Percentiles rank a stretch among this genome's conserved stretches.
These are phyloP conservation scores for Trapa incisa DNA, from an alignment of 345 rosid genomes.

Conservation along the genomic window DNA sequence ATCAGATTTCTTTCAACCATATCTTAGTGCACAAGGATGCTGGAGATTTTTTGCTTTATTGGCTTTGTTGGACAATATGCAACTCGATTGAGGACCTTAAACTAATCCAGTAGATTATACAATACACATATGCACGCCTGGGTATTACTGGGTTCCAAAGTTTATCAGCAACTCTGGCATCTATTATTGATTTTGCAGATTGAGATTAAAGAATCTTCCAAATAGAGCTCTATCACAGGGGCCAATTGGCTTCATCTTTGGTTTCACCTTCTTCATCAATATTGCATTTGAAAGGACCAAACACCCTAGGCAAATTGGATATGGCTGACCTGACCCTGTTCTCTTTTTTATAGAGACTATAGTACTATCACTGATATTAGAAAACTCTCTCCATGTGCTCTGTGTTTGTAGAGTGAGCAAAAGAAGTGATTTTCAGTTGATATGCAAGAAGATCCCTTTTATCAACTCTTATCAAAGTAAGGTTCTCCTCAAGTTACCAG, in stretches of 20 bases:
- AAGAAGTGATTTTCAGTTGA: not conserved
- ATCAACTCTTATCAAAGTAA: not conserved
- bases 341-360: too few species aligned
- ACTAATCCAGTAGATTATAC: not conserved
- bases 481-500: not conserved
- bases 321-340: too few species aligned
- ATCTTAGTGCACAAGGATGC: not conserved
- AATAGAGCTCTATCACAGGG: too few species aligned
- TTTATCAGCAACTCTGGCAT: too few species aligned
- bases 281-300: too few species aligned
- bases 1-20: not conserved
- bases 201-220: too few species aligned
- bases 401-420: not conserved
- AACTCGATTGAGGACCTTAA: not conserved
- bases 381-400: too few species aligned
- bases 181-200: too few species aligned
- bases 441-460: constrained; percentile 2
- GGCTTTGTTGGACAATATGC: not conserved
- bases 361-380: too few species aligned
- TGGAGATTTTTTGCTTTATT: not conserved
- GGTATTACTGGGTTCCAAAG: not conserved
- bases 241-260: too few species aligned
- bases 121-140: not conserved
- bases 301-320: too few species aligned
- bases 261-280: too few species aligned